Conservation (phyloP, 225 moss, liverwort and hornwort species). For the Lunularia cruciata region DNA sequence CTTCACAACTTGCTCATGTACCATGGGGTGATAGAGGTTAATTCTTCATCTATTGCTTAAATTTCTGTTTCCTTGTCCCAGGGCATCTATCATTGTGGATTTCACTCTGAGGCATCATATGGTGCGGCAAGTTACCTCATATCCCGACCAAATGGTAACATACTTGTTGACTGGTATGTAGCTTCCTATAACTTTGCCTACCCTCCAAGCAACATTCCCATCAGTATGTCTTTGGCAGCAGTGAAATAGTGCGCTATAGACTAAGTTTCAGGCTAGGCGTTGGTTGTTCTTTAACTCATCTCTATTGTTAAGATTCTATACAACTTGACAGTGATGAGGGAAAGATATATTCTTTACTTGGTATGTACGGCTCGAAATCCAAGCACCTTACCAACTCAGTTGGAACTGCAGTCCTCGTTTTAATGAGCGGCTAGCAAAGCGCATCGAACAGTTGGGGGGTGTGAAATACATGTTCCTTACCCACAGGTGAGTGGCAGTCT, state of each 20-base stretch:
- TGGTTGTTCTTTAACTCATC: too few species aligned
- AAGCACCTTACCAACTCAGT: not conserved
- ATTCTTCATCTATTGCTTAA: not conserved
- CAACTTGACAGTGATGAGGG: not conserved
- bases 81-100: constrained; percentile 86
- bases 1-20: too few species aligned
- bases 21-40: not conserved
- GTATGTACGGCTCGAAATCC: not conserved
- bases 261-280: too few species aligned
- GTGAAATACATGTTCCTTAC: constrained; percentile 87
- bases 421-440: constrained; percentile 62
- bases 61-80: constrained; percentile 23
- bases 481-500: constrained; percentile 55
- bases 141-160: constrained; percentile 67
- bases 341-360: not conserved
- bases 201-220: too few species aligned
- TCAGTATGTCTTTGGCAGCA: too few species aligned
- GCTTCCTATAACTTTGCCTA: not conserved
- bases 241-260: too few species aligned
- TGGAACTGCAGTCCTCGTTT: constrained; percentile 65
- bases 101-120: constrained; percentile 69
- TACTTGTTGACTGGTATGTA: constrained; percentile 77
- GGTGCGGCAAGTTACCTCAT: constrained; percentile 75
- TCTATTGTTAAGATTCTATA: too few species aligned
- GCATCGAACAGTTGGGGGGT: constrained; percentile 73